phyloP scores from a whole-genome alignment of 176 grass and related monocot genomes.

The Musa beccarii region DNA sequence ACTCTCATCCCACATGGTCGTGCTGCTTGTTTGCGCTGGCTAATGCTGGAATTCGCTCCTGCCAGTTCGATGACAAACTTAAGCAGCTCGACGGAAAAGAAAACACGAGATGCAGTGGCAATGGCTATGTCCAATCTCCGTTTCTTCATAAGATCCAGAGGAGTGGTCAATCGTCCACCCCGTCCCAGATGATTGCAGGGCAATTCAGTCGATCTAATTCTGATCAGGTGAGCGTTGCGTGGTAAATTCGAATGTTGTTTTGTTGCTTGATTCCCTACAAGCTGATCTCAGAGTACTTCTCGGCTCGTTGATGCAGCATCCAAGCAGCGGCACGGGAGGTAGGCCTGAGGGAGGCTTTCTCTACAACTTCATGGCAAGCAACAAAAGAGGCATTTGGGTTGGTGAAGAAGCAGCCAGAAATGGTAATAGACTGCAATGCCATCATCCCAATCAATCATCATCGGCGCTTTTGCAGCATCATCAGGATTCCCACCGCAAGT shows the following conservation, averaged over 20 bases:
- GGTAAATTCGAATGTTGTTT: not conserved
- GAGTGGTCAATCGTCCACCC: not conserved
- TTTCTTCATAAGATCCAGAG: not conserved
- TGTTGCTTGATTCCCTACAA: not conserved
- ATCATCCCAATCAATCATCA: not conserved
- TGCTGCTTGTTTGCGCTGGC: not conserved
- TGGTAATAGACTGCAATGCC: slow-evolving; percentile 24
- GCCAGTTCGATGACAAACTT: slow-evolving; percentile 10
- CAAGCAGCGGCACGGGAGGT: not conserved
- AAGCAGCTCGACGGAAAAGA: not conserved
- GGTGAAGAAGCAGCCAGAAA: slow-evolving; percentile 19
- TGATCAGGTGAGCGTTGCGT: slow-evolving; percentile 7
- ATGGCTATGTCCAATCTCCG: not conserved
- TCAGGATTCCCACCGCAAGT: not conserved
- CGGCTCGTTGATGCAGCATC: not conserved
- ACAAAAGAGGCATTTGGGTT: slow-evolving; percentile 20
- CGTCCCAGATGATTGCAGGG: not conserved
- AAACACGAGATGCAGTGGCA: not conserved
- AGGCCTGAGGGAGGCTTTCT: not conserved
- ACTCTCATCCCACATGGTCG: not conserved
- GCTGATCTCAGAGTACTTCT: not conserved
- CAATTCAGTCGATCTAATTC: not conserved
- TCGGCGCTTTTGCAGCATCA: too few relatives aligned
- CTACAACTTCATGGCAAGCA: slow-evolving; percentile 11
- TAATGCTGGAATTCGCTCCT: not conserved